Evolutionary conservation across 2,329 filamentous ascomycete species (phyloP), one percentile per base, ranked within the genome.

Genomic region (Calonectria multiphialidica): DNA sequence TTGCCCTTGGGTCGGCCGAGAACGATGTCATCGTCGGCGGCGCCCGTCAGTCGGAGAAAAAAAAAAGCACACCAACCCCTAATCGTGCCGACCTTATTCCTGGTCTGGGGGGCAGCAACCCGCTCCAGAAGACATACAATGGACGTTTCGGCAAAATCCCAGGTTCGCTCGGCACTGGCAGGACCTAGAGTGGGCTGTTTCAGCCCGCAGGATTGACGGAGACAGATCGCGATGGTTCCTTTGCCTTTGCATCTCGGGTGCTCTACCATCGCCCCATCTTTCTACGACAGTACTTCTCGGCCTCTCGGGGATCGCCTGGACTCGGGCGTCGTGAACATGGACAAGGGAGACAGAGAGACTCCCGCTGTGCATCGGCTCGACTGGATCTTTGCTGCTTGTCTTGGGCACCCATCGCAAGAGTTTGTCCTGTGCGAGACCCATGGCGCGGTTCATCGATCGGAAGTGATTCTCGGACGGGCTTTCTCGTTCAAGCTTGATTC

Each of bases 1-100:
- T 28, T 45, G 25, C 59, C 68, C 57, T 33, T 65, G 35, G 30
- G 70, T 76, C 76, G 30, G 70, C 75, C 76, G 71, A 79, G 76
- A 75, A 74, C 77, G 62, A 77, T 78, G 78, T 77, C 71, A 77
- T 76, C 55, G 70, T 79, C 77, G 77, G 77, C 77, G 79, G 70
- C 75, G 66, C 72, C 77, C 77, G 76, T 63, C 61, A 30, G 18
- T 50, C 53, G 35, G 44, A 49, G 37, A 50, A 68, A 63, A 59
- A 59, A 59, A 61, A 50, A 21, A 57, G n/a, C 50, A 50, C 40
- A 44, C 40, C 66, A 50, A 64, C 42, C 61, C 66, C 28, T 61
- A 71, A 73, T 68, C 15, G 30, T 57, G 12, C 57, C 44, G 64
- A 40, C 53, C 44, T 63, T 63, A 30, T 71, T 42, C 59, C 35